A percentile compares a stretch with the other conserved stretches of the same genome.
These are phyloP conservation scores for Phytophthora fragariaefolia DNA, from an alignment of 352 stramenopile genomes.

Conservation along the genomic window DNA sequence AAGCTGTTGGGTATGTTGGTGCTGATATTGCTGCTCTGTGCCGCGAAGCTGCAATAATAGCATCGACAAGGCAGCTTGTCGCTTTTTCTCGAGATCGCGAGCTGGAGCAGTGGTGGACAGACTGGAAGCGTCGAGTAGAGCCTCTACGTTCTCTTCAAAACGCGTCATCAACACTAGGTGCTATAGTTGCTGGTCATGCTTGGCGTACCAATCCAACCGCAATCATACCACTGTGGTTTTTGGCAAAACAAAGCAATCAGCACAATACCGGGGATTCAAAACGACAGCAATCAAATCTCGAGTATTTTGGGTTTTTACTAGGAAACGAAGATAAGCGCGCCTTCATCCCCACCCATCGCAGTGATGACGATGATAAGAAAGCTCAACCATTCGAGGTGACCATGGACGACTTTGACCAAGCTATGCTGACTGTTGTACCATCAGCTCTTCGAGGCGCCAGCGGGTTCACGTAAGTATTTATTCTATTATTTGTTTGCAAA, in stretches of 20 bases:
- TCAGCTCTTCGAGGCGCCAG: constrained; percentile 68
- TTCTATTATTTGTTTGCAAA: not conserved
- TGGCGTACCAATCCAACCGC: constrained; percentile 65
- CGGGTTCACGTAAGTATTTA: constrained; percentile 56
- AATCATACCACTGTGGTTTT: constrained; percentile 80
- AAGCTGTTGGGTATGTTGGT: constrained; percentile 79
- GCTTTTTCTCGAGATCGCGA: constrained; percentile 55
- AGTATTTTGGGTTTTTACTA: constrained; percentile 63
- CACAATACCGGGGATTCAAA: not conserved
- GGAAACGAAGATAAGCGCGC: constrained; percentile 9
- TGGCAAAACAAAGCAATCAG: constrained; percentile 42
- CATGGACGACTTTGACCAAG: constrained; percentile 77
- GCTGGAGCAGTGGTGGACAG: constrained; percentile 62
- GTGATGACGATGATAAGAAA: constrained; percentile 7
- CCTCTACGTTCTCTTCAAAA: constrained; percentile 35
- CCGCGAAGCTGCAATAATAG: constrained; percentile 72
- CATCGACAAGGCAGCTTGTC: constrained; percentile 71
- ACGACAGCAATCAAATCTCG: constrained; percentile 8
- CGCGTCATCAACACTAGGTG: constrained; percentile 41
- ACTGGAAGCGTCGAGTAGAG: constrained; percentile 57
- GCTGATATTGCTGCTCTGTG: constrained; percentile 83
- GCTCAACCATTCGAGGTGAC: constrained; percentile 56
- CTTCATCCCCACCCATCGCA: not conserved
- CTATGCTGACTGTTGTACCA: constrained; percentile 69
- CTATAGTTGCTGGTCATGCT: constrained; percentile 55